These are phyloP conservation scores for Podospora tetraspora DNA, from an alignment of 495 filamentous ascomycete species.

Conservation along the genomic window DNA sequence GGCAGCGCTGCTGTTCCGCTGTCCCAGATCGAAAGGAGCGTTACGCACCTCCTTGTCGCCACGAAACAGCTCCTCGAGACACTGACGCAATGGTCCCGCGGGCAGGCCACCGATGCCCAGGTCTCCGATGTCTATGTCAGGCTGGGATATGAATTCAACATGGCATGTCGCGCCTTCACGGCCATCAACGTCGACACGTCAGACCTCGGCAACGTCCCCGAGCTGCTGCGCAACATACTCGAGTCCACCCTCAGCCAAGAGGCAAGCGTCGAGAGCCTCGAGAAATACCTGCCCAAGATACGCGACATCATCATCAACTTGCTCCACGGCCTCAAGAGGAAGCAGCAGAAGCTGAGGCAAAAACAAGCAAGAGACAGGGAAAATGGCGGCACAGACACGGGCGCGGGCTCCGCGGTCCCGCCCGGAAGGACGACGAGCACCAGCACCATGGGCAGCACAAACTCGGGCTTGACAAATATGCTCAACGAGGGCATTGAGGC, in stretches of 20 bases:
- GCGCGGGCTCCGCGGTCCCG: slow-evolving; percentile 6
- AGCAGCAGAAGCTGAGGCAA: slow-evolving; percentile 85
- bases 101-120: slow-evolving; percentile 81
- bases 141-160: slow-evolving; percentile 96
- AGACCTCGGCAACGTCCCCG: slow-evolving; percentile 92
- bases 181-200: slow-evolving; percentile 91
- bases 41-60: slow-evolving; percentile 93
- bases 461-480: slow-evolving; percentile 58
- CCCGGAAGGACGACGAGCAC: slow-evolving; percentile 58
- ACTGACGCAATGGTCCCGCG: slow-evolving; percentile 92
- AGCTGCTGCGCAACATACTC: slow-evolving; percentile 80
- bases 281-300: slow-evolving; percentile 85
- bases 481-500: slow-evolving; percentile 56
- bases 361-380: slow-evolving; percentile 67
- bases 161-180: slow-evolving; percentile 92
- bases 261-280: slow-evolving; percentile 84
- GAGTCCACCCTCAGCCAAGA: slow-evolving; percentile 96
- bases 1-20: slow-evolving; percentile 49
- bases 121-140: slow-evolving; percentile 98
- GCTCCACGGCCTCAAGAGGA: slow-evolving; percentile 90
- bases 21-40: slow-evolving; percentile 95
- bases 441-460: slow-evolving; percentile 56
- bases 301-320: slow-evolving; percentile 98
- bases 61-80: slow-evolving; percentile 98
- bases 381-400: slow-evolving; percentile 28